These are phyloP conservation scores for Coniferiporia weirii DNA, from an alignment of 1,284 basidiomycete genomes.

Conservation along the genomic window DNA sequence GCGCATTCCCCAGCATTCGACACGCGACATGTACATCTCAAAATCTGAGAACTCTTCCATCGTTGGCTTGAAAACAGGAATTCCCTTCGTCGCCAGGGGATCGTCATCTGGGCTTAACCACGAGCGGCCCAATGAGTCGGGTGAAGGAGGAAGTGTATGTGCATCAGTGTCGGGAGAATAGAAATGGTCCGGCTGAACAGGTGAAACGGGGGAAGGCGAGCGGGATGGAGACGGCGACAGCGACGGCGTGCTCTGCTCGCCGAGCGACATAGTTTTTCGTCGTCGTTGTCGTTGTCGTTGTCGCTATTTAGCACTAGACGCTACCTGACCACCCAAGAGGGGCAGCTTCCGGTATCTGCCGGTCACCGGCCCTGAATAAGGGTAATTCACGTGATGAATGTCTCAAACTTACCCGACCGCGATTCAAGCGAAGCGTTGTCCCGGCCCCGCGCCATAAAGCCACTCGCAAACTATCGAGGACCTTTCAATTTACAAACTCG, in stretches of 20 bases:
- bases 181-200: conserved; percentile 76
- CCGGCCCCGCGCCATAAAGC: too few species aligned
- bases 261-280: background rate
- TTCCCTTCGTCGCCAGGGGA: conserved; percentile 78
- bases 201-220: conserved; percentile 21
- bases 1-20: conserved; percentile 82
- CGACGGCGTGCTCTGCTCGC: conserved; percentile 15
- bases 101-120: conserved; percentile 80
- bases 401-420: too few species aligned
- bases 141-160: conserved; percentile 42
- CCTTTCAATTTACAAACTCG: too few species aligned
- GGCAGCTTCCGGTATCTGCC: background rate
- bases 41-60: conserved; percentile 88
- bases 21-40: conserved; percentile 78
- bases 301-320: background rate
- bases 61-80: conserved; percentile 90
- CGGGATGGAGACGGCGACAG: conserved; percentile 13
- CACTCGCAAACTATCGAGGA: too few species aligned
- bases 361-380: background rate
- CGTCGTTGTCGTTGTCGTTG: background rate
- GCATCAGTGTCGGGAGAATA: conserved; percentile 49
- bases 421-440: too few species aligned
- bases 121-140: conserved; percentile 50
- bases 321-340: background rate
- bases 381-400: background rate